Conservation (phyloP, 805 yeast species). For the Ogataea salicorniae region DNA sequence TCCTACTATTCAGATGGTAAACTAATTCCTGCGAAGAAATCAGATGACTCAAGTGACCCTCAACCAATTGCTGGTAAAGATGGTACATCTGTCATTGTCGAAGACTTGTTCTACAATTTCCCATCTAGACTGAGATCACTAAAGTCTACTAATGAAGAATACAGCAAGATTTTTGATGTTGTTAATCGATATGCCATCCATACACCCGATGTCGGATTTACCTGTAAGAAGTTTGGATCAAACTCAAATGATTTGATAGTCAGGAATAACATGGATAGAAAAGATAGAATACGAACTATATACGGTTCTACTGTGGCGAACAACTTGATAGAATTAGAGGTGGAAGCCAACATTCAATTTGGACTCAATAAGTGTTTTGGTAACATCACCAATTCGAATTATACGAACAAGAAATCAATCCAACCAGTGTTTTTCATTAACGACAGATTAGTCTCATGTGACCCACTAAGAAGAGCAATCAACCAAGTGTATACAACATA, state of each 20-base stretch:
- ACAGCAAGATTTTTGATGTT: conserved; percentile 70
- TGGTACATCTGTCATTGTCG: conserved; percentile 83
- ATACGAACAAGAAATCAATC: conserved; percentile 55
- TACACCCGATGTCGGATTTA: conserved; percentile 60
- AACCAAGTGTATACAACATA: conserved; percentile 54
- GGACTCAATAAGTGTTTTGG: conserved; percentile 59
- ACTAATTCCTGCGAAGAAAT: conserved; percentile 40
- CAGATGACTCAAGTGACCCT: conserved; percentile 38
- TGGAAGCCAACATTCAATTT: conserved; percentile 27
- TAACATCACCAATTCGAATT: conserved; percentile 66
- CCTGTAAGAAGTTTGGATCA: conserved; percentile 78
- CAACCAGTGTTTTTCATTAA: conserved; percentile 82
- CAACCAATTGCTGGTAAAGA: conserved; percentile 77
- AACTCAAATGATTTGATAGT: conserved; percentile 61
- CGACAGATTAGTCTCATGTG: conserved; percentile 75
- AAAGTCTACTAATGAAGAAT: conserved; percentile 67
- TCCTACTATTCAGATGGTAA: conserved; percentile 66
- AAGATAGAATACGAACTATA: conserved; percentile 68
- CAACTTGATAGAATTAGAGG: conserved; percentile 48
- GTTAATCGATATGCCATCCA: conserved; percentile 81
- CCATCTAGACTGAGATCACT: conserved; percentile 73
- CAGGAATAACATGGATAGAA: conserved; percentile 41
- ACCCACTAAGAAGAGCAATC: conserved; percentile 69
- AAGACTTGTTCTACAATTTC: conserved; percentile 83
- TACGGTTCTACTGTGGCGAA: conserved; percentile 68